phyloP scores from a whole-genome alignment of 176 grass and related monocot species.

The Tillandsia leiboldiana region DNA sequence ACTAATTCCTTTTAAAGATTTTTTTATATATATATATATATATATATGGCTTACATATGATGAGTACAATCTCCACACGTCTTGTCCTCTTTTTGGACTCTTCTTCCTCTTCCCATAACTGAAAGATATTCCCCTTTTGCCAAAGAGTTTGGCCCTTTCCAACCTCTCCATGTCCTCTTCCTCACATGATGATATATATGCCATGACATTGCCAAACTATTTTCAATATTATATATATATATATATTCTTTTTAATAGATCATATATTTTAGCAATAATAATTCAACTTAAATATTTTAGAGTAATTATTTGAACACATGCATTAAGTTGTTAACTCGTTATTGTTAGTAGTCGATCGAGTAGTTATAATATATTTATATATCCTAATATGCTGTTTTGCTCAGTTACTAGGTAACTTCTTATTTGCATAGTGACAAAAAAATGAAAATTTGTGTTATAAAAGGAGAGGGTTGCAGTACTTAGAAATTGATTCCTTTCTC shows the following conservation, averaged over 20 bases:
- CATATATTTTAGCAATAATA: no score
- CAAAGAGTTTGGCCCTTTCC: conserved; percentile 10
- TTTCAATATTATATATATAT: no score
- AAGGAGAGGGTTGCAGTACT: background rate
- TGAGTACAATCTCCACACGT: background rate
- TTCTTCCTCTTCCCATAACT: background rate
- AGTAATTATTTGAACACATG: no score
- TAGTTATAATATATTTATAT: background rate
- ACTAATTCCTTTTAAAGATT: background rate
- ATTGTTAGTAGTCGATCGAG: no score
- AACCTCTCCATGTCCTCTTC: background rate
- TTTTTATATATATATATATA: background rate
- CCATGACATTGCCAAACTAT: background rate
- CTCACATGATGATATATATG: background rate
- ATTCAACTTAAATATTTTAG: no score
- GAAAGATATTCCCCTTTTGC: background rate
- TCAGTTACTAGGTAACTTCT: background rate
- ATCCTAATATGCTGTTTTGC: background rate
- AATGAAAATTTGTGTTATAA: background rate
- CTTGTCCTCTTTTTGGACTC: background rate
- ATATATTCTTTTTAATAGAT: no score
- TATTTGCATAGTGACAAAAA: background rate
- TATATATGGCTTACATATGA: background rate
- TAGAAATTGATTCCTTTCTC: no score
- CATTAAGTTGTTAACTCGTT: no score